phyloP scores from a whole-genome alignment of 2,329 filamentous ascomycete genomes.

The Alternaria conjuncta region DNA sequence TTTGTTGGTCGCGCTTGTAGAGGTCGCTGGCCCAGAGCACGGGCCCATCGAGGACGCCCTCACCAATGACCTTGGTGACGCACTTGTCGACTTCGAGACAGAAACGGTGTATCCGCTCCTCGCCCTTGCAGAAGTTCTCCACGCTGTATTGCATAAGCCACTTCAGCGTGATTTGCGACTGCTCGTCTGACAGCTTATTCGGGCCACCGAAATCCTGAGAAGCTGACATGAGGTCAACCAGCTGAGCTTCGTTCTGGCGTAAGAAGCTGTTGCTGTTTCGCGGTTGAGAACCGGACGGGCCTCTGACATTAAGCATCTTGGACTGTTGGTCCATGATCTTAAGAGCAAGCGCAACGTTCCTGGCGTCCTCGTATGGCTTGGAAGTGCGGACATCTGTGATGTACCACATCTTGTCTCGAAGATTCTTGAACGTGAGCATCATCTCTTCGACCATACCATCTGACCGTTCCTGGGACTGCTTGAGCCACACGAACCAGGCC shows the following conservation, averaged over 20 bases:
- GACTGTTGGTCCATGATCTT: conserved; percentile 80
- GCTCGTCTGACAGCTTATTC: conserved; percentile 95
- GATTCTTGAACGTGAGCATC: conserved; percentile 73
- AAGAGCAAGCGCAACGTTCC: conserved; percentile 83
- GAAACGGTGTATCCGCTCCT: conserved; percentile 93
- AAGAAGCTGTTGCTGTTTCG: conserved; percentile 65
- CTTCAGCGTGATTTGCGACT: conserved; percentile 80
- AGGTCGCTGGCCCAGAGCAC: conserved; percentile 93
- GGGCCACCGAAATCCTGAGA: conserved; percentile 83
- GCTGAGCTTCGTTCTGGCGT: conserved; percentile 80
- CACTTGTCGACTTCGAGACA: conserved; percentile 88
- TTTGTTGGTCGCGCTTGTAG: conserved; percentile 76
- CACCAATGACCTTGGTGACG: conserved; percentile 82
- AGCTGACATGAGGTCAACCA: conserved; percentile 86
- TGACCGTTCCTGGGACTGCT: conserved; percentile 79
- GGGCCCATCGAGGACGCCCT: conserved; percentile 82
- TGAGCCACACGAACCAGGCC: conserved; percentile 82
- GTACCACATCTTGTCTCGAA: conserved; percentile 99
- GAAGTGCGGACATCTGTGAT: conserved; percentile 92
- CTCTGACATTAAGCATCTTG: conserved; percentile 50
- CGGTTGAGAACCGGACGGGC: conserved; percentile 48
- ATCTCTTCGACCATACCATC: conserved; percentile 76
- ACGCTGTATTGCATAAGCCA: conserved; percentile 85
- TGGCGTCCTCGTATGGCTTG: conserved; percentile 83
- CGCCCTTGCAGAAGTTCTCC: conserved; percentile 92